Percentiles rank a stretch among this genome's conserved stretches.
Conservation (phyloP, 225 moss, liverwort and hornwort genomes). For the Polytrichum formosum region DNA sequence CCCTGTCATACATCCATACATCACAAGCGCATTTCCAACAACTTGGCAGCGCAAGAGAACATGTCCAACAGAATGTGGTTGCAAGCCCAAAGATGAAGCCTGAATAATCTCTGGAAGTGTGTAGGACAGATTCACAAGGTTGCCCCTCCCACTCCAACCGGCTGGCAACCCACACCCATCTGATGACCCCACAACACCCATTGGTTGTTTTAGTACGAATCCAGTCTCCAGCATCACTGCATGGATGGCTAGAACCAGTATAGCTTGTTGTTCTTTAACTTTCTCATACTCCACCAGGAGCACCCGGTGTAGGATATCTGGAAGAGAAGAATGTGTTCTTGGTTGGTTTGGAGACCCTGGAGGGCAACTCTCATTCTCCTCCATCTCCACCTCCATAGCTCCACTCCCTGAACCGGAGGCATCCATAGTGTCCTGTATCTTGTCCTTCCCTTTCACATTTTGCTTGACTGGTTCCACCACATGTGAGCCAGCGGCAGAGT, state of each 20-base stretch:
- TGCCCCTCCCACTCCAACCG: slow-evolving; percentile 67
- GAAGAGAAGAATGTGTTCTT: slow-evolving; percentile 41
- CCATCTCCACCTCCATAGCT: slow-evolving; percentile 32
- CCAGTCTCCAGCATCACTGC: slow-evolving; percentile 97
- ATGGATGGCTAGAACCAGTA: slow-evolving; percentile 79
- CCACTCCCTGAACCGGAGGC: slow-evolving; percentile 19
- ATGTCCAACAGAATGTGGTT: slow-evolving; percentile 48
- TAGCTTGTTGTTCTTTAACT: slow-evolving; percentile 57
- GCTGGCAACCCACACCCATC: slow-evolving; percentile 57
- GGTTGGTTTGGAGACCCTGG: slow-evolving; percentile 15
- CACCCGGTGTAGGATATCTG: slow-evolving; percentile 83
- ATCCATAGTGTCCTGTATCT: slow-evolving; percentile 35
- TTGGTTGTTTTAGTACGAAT: slow-evolving; percentile 60
- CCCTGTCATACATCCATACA: slow-evolving; percentile 78
- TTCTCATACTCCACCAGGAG: slow-evolving; percentile 56
- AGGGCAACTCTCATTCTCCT: neutral
- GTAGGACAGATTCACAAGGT: slow-evolving; percentile 73
- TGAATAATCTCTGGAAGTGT: slow-evolving; percentile 66
- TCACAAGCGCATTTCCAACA: slow-evolving; percentile 76
- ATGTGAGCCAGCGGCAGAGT: slow-evolving; percentile 29
- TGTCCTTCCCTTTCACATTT: slow-evolving; percentile 32
- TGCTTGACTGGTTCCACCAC: slow-evolving; percentile 16
- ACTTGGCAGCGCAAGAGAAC: slow-evolving; percentile 82
- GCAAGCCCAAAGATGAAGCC: slow-evolving; percentile 20
- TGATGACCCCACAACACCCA: slow-evolving; percentile 25